Conservation (phyloP, 2,329 filamentous ascomycete species). For the Calonectria hawksworthii region DNA sequence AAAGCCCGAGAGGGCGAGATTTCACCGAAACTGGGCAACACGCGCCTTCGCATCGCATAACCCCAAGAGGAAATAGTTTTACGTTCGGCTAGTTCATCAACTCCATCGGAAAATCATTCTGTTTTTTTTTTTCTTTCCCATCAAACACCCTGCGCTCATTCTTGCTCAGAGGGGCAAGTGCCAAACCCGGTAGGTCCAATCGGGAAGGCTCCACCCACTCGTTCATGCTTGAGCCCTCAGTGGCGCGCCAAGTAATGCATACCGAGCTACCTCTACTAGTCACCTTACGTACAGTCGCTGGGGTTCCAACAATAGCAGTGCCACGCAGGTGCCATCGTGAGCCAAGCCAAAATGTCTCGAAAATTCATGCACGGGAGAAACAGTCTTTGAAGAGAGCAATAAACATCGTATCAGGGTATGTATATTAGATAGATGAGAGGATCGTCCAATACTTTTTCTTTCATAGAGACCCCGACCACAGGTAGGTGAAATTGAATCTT, state of each 20-base stretch:
- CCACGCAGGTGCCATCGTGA: background rate
- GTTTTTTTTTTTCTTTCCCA: background rate
- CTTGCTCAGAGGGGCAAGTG: constrained; percentile 17
- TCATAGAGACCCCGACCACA: constrained; percentile 42
- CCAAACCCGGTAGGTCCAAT: constrained; percentile 26
- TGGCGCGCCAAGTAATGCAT: constrained; percentile 28
- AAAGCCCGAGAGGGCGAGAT: constrained; percentile 10
- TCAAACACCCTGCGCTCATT: background rate
- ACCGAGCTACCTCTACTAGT: constrained; percentile 2
- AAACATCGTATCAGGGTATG: constrained; percentile 30
- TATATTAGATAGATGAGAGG: constrained; percentile 30
- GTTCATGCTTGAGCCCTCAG: constrained; percentile 25
- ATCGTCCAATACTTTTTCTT: constrained; percentile 41
- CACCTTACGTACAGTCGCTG: background rate
- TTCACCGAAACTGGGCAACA: background rate
- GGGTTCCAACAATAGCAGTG: constrained; percentile 13
- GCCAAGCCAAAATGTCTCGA: constrained; percentile 5
- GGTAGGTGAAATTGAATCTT: constrained; percentile 40
- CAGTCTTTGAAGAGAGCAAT: constrained; percentile 17
- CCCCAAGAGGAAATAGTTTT: constrained; percentile 8
- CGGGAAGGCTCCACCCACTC: constrained; percentile 22
- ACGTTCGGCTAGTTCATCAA: background rate
- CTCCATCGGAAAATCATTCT: background rate
- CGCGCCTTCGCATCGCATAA: background rate
- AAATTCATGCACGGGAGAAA: background rate